Base-by-base conservation (phyloP, 163 green algal species). In the Smithsoniella earleae region DNA sequence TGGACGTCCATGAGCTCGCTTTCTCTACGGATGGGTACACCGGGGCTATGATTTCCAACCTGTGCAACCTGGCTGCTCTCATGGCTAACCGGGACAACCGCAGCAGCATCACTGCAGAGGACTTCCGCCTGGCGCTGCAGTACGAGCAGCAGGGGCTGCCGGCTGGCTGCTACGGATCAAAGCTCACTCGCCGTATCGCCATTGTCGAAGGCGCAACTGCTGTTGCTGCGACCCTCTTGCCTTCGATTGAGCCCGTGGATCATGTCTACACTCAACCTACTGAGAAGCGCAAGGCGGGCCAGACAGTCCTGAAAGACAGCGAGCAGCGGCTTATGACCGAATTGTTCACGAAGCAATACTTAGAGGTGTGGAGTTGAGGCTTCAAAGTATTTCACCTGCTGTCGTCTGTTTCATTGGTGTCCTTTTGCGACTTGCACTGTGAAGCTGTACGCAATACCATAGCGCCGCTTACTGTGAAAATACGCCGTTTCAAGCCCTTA, bases 221-320 rank as follows among this genome's bases (percentile, higher is more conserved):
- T 13, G 76, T 96, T 33, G 74, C 86, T 8, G 84, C 81, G 76
- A 90, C 85, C 6, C 83, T 97, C 75, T 80, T 95, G 81, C 89
- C 91, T 4, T 83, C 90, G 44, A 91, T 97, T 2, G 91, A 96
- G 85, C 83, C 85, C 1, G 79, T 97, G 16, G 76, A 85, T 3
- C 79, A 85, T 44, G 84, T 86, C 4, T 95, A 85, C 34, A 93
- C 95, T 58, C 73, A 87, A 66, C 89, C 88, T 10, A 84, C 80
- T 2, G 81, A 90, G 52, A 89, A 89, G 66, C 84, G 79, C 52
- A 87, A 89, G 2, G 78, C 95, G 16, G 91, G 91, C 4, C 83
- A 91, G 36, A 96, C 89, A 1, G 86, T 95, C 63, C 80, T 95
- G 3, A 81, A 88, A 78, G 64, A 88, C 22, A 90, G 94, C 76